These are phyloP conservation scores for Heliosperma pusillum DNA, from an alignment of 148 eudicot genomes.

Conservation along the genomic window DNA sequence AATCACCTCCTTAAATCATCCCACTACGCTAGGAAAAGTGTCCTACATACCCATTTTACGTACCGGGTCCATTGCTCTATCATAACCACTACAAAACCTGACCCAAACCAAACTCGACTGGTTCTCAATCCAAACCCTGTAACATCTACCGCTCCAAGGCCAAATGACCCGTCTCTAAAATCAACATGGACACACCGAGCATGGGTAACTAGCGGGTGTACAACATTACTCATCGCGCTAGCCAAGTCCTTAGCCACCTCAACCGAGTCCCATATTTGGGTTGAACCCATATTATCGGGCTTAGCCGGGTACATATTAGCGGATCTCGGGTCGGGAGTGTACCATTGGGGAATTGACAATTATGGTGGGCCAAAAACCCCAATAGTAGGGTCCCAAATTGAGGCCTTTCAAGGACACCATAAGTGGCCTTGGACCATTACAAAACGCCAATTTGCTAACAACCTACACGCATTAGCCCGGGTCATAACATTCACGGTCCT, in stretches of 20 bases:
- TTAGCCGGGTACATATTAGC: slow-evolving; percentile 65
- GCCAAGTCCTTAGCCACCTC: slow-evolving; percentile 39
- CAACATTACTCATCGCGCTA: slow-evolving; percentile 54
- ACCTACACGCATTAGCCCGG: slow-evolving; percentile 54
- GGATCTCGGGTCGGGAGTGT: slow-evolving; percentile 84
- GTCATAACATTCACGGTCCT: slow-evolving; percentile 46
- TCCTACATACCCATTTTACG: background rate
- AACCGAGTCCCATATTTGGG: slow-evolving; percentile 43
- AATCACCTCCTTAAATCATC: slow-evolving; percentile 27
- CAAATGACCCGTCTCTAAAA: slow-evolving; percentile 46
- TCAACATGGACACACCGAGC: slow-evolving; percentile 79
- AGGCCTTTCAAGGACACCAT: slow-evolving; percentile 89
- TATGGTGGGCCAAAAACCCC: slow-evolving; percentile 65
- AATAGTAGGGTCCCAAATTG: slow-evolving; percentile 67
- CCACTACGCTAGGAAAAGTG: slow-evolving; percentile 14
- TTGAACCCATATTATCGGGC: slow-evolving; percentile 53
- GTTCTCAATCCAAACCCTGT: slow-evolving; percentile 10
- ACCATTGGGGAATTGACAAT: slow-evolving; percentile 93
- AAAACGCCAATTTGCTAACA: slow-evolving; percentile 71
- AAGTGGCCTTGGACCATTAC: slow-evolving; percentile 85
- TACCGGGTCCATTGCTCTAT: slow-evolving; percentile 32
- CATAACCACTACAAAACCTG: slow-evolving; percentile 30
- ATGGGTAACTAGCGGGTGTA: slow-evolving; percentile 73
- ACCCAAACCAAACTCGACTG: slow-evolving; percentile 11
- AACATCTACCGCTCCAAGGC: slow-evolving; percentile 18